These are phyloP conservation scores for Erodium texanum DNA, from an alignment of 441 rosid genomes.

Conservation along the genomic window DNA sequence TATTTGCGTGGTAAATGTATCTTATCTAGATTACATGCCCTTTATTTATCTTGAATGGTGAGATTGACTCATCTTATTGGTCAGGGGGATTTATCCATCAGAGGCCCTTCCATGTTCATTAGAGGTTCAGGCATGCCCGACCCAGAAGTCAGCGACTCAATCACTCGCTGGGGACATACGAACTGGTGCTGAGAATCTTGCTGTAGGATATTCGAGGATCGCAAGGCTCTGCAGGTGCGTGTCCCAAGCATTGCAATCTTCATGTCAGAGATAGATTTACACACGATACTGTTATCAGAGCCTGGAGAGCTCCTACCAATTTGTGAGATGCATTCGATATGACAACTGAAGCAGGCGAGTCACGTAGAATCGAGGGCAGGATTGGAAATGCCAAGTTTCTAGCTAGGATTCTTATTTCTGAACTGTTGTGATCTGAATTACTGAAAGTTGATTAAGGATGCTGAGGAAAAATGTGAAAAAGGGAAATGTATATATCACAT, in stretches of 20 bases:
- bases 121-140: not conserved
- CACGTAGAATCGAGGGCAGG: too few species aligned
- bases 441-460: too few species aligned
- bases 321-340: too few species aligned
- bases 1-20: not conserved
- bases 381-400: too few species aligned
- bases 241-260: constrained; percentile 6
- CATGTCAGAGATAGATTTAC: not conserved
- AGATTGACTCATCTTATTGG: not conserved
- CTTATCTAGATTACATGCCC: not conserved
- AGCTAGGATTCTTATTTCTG: too few species aligned
- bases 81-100: constrained; percentile 20
- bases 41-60: not conserved
- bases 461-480: too few species aligned
- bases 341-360: too few species aligned
- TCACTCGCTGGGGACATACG: constrained; percentile 2
- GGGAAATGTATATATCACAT: too few species aligned
- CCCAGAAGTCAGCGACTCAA: not conserved
- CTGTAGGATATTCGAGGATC: constrained; percentile 7
- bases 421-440: too few species aligned
- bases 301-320: too few species aligned
- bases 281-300: too few species aligned
- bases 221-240: constrained; percentile 14
- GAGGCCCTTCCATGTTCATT: constrained; percentile 9
- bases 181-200: constrained; percentile 4